phyloP scores from a whole-genome alignment of 2,329 filamentous ascomycete species.

The Aspergillus pseudonomiae region DNA sequence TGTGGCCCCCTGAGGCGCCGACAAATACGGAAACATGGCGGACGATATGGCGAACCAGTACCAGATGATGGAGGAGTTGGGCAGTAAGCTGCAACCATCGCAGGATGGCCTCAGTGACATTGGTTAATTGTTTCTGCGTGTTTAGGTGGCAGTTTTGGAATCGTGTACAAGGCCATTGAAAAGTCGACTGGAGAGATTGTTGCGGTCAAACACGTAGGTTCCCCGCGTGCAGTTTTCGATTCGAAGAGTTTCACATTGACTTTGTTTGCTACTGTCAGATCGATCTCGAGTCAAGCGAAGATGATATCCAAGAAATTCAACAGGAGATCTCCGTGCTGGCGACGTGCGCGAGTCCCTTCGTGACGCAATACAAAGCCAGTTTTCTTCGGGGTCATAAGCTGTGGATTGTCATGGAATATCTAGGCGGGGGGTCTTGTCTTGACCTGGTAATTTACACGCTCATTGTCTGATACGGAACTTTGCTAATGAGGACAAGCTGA shows the following conservation, averaged over 20 bases:
- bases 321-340: slow-evolving; percentile 94
- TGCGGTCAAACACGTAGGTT: slow-evolving; percentile 89
- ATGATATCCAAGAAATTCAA: slow-evolving; percentile 97
- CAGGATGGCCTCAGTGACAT: slow-evolving; percentile 9
- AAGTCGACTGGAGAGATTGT: slow-evolving; percentile 88
- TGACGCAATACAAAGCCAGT: slow-evolving; percentile 95
- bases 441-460: slow-evolving; percentile 67
- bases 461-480: slow-evolving; percentile 2
- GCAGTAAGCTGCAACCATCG: slow-evolving; percentile 65
- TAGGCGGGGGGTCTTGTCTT: slow-evolving; percentile 92
- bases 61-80: slow-evolving; percentile 93
- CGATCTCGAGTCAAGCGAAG: slow-evolving; percentile 96
- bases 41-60: slow-evolving; percentile 77
- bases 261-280: slow-evolving; percentile 62
- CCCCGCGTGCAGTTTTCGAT: neutral
- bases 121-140: slow-evolving; percentile 17
- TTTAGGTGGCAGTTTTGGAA: slow-evolving; percentile 88
- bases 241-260: neutral
- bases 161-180: slow-evolving; percentile 96
- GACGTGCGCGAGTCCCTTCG: slow-evolving; percentile 89
- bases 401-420: slow-evolving; percentile 99
- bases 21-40: slow-evolving; percentile 36
- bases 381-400: slow-evolving; percentile 95
- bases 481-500: slow-evolving; percentile 61
- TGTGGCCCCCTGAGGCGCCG: slow-evolving; percentile 13